Evolutionary conservation across 1,284 basidiomycete species (phyloP).

Genomic region (Ustilago trichophora): DNA sequence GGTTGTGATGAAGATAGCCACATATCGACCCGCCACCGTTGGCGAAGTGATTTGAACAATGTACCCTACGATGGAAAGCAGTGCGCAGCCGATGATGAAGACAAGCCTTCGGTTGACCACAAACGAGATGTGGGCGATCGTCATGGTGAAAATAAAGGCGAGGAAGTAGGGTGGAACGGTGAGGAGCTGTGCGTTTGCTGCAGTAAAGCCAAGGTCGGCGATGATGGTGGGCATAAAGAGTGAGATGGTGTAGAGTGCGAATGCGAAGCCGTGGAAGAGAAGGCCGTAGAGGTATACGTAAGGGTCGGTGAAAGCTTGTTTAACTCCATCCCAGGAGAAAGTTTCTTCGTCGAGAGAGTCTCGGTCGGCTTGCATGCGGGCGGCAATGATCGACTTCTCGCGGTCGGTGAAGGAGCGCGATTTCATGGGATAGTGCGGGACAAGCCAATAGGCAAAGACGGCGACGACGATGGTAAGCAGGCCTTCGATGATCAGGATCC

Average conservation of each 20-base stretch:
- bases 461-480: conserved; percentile 71
- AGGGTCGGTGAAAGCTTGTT: conserved; percentile 71
- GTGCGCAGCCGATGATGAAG: conserved; percentile 73
- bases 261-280: conserved; percentile 75
- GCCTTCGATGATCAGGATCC: conserved; percentile 76
- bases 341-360: conserved; percentile 70
- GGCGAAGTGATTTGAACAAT: conserved; percentile 73
- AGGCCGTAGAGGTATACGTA: conserved; percentile 75
- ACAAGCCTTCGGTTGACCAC: conserved; percentile 62
- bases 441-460: conserved; percentile 71
- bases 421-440: conserved; percentile 73
- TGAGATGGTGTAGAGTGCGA: conserved; percentile 55
- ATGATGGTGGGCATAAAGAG: conserved; percentile 71
- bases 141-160: conserved; percentile 65
- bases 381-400: conserved; percentile 71
- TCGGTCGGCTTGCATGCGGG: conserved; percentile 71
- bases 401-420: conserved; percentile 71
- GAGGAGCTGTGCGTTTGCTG: conserved; percentile 75
- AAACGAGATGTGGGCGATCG: conserved; percentile 71
- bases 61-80: conserved; percentile 74
- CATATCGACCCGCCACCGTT: conserved; percentile 73
- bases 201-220: conserved; percentile 71
- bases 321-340: conserved; percentile 65
- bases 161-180: conserved; percentile 73
- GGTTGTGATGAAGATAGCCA: conserved; percentile 73